Base-by-base conservation (phyloP, 2,329 filamentous ascomycete genomes). In the Xylaria sp. region DNA sequence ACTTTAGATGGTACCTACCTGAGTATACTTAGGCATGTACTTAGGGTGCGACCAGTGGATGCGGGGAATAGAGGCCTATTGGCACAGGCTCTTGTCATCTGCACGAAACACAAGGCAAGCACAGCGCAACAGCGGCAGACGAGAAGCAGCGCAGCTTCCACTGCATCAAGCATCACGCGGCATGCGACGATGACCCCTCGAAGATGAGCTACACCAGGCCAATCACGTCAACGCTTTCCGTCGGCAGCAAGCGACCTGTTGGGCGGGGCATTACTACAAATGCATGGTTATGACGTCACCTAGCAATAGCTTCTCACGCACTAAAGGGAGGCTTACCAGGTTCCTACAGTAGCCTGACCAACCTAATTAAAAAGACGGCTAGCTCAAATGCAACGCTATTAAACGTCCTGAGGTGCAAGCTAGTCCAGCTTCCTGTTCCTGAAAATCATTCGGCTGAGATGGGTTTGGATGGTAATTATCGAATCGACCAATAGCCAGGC, bases 251-350 rank as follows among this genome's bases (percentile, higher is more conserved):
- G 51, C 39, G 50, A 46, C 12, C n/a, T n/a, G 41, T 23, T 46
- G 50, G 62, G 63, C 57, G 62, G 62, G 64, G 68, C 61, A 61
- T 58, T 34, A 23, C 37, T 18, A 55, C 7, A 10, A 18, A 37
- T 7, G 56, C n/a, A 54, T 34, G 20, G 60, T 54, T 51, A 63
- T 71, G 69, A 71, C 69, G 69, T 71, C 69, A 71, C n/a, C n/a
- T 41, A 20, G 20, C 34, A 56, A 57, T 39, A 58, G 60, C 39
- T 66, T 31, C 50, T 62, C 50, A 48, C n/a, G n/a, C 46, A 7
- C 46, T 48, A 48, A 18, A 1, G 18, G n/a, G 7, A 6, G n/a
- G n/a, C 44, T 20, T 20, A 20, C 46, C 46, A 48, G 46, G 28
- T 34, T 60, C 50, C 50, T 52, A 46, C 41, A 48, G 44, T 48